phyloP scores from a whole-genome alignment of 148 eudicot species.

The Fagopyrum esculentum region DNA sequence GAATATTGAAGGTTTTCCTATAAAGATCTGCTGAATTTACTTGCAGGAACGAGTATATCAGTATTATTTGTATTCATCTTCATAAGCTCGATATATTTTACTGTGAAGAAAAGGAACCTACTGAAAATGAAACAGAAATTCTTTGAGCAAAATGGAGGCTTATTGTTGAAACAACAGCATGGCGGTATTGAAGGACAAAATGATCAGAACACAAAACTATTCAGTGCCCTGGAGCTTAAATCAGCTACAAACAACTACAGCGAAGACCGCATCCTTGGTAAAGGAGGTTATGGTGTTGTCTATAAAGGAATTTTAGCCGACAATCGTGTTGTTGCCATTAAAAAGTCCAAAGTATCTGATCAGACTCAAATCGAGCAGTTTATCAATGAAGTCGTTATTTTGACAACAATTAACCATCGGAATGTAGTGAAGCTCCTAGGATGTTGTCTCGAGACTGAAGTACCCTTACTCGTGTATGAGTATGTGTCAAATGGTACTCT shows the following conservation, averaged over 20 bases:
- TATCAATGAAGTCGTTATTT: neutral
- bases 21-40: neutral
- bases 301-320: neutral
- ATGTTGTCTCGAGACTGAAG: neutral
- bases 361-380: neutral
- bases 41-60: conserved; percentile 15
- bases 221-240: neutral
- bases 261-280: neutral
- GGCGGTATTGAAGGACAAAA: neutral
- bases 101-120: neutral
- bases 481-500: neutral
- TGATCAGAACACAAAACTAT: neutral
- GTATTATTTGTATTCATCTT: neutral
- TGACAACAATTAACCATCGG: neutral
- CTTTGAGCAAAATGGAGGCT: conserved; percentile 2
- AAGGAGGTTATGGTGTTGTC: neutral
- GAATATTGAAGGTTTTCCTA: too few species aligned
- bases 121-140: conserved; percentile 15
- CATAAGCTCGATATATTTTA: neutral
- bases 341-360: conserved; percentile 1
- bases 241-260: neutral
- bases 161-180: conserved; percentile 6
- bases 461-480: conserved; percentile 1
- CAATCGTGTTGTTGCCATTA: conserved; percentile 1
- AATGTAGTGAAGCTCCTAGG: neutral